phyloP scores from a whole-genome alignment of 2,329 filamentous ascomycete species.

The Nigrospora oryzae region DNA sequence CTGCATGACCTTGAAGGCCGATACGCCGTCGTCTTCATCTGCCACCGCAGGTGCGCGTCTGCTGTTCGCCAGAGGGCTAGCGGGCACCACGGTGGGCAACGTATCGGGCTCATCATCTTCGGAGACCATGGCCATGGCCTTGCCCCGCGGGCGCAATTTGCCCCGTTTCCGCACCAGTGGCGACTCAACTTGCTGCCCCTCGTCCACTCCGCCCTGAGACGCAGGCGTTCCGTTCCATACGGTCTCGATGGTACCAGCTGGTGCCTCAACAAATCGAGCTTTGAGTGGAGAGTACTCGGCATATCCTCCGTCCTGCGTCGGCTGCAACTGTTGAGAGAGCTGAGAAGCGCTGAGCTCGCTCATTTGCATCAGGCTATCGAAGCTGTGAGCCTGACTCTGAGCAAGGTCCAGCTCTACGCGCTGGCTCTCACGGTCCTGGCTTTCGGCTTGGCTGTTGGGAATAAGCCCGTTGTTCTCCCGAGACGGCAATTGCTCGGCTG shows the following conservation, averaged over 20 bases:
- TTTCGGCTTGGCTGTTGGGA: constrained; percentile 34
- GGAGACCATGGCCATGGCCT: constrained; percentile 1
- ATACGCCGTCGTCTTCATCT: constrained; percentile 4
- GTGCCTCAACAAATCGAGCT: constrained; percentile 54
- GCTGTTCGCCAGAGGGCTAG: constrained; percentile 6
- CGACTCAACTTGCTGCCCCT: constrained; percentile 44
- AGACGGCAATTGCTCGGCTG: constrained; percentile 38
- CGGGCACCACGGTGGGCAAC: constrained; percentile 26
- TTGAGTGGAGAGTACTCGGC: constrained; percentile 64
- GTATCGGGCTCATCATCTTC: no score
- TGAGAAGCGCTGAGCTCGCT: constrained; percentile 42
- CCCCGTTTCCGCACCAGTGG: constrained; percentile 56
- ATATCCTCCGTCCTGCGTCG: constrained; percentile 76
- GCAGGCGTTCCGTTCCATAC: constrained; percentile 34
- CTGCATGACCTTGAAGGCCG: constrained; percentile 65
- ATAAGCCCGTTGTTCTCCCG: constrained; percentile 39
- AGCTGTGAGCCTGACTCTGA: constrained; percentile 51
- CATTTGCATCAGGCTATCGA: constrained; percentile 46
- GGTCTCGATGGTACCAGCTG: constrained; percentile 64
- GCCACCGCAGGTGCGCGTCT: constrained; percentile 30
- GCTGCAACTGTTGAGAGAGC: constrained; percentile 60
- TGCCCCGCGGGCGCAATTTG: constrained; percentile 26
- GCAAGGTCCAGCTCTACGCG: constrained; percentile 47
- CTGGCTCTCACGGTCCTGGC: constrained; percentile 28
- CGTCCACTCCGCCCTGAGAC: neutral